These are phyloP conservation scores for Sonneratia alba DNA, from an alignment of 345 rosid genomes.

Conservation along the genomic window DNA sequence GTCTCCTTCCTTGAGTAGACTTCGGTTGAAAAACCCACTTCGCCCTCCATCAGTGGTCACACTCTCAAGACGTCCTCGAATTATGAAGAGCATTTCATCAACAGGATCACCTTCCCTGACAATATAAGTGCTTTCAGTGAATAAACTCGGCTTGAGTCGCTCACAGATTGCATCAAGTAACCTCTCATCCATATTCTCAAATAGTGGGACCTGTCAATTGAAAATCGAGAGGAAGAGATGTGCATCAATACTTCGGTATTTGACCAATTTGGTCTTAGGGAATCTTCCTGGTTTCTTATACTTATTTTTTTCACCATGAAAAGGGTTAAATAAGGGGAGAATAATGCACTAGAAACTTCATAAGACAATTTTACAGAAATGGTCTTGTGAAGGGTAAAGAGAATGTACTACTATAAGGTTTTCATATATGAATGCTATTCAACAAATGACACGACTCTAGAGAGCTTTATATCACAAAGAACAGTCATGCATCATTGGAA, in stretches of 20 bases:
- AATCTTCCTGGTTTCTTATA: neutral
- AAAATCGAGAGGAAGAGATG: neutral
- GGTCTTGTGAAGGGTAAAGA: too few species aligned
- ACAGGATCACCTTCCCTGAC: conserved; percentile 98
- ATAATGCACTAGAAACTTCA: too few species aligned
- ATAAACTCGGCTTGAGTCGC: conserved; percentile 77
- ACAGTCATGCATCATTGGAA: neutral
- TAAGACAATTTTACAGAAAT: too few species aligned
- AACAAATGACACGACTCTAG: too few species aligned
- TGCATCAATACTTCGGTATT: neutral
- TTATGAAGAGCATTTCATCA: conserved; percentile 91
- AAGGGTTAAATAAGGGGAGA: too few species aligned
- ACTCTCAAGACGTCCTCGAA: conserved; percentile 93
- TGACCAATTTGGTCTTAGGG: neutral
- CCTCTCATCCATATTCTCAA: conserved; percentile 92
- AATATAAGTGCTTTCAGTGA: conserved; percentile 63
- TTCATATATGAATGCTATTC: too few species aligned
- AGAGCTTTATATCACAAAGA: too few species aligned
- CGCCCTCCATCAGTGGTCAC: conserved; percentile 94
- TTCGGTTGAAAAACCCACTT: conserved; percentile 84
- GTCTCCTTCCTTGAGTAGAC: conserved; percentile 79
- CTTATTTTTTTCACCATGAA: too few species aligned
- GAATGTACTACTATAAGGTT: too few species aligned
- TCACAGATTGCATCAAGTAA: conserved; percentile 93
- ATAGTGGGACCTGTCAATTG: conserved; percentile 62